These are phyloP conservation scores for Neonothopanus nambi DNA, from an alignment of 1,284 basidiomycete species.

Conservation along the genomic window DNA sequence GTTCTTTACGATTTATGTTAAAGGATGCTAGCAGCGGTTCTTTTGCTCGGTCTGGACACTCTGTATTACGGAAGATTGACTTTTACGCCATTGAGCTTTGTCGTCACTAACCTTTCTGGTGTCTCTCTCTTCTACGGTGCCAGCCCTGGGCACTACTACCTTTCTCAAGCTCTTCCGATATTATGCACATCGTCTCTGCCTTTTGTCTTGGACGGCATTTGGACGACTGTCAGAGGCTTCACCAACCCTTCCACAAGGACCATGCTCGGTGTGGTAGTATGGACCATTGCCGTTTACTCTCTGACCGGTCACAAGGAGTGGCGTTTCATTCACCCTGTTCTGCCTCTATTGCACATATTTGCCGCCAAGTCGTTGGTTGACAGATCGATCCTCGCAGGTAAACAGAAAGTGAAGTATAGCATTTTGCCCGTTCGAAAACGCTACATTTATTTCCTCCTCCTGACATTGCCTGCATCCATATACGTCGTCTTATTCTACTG, in stretches of 20 bases:
- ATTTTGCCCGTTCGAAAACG: constrained; percentile 33
- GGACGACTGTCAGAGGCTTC: constrained; percentile 35
- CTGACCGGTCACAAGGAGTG: constrained; percentile 92
- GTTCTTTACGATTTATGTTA: neutral
- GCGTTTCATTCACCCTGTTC: constrained; percentile 91
- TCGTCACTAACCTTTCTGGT: constrained; percentile 76
- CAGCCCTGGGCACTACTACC: constrained; percentile 86
- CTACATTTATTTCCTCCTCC: constrained; percentile 47
- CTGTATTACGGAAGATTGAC: constrained; percentile 68
- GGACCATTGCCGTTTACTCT: constrained; percentile 78
- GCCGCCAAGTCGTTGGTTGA: constrained; percentile 73
- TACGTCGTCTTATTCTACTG: constrained; percentile 78
- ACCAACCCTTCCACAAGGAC: constrained; percentile 36
- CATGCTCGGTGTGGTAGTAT: constrained; percentile 55
- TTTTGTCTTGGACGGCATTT: constrained; percentile 66
- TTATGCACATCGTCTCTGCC: constrained; percentile 74
- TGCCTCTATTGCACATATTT: constrained; percentile 85
- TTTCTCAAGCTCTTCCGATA: constrained; percentile 85
- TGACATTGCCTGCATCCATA: constrained; percentile 58
- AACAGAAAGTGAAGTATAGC: constrained; percentile 7
- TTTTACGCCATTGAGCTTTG: constrained; percentile 82
- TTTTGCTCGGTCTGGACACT: constrained; percentile 60
- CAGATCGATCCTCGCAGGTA: constrained; percentile 20
- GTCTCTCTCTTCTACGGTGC: constrained; percentile 95
- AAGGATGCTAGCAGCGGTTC: constrained; percentile 39